Evolutionary conservation across 2,329 filamentous ascomycete species (phyloP).

Genomic region (Chaetomiaceae sp.): DNA sequence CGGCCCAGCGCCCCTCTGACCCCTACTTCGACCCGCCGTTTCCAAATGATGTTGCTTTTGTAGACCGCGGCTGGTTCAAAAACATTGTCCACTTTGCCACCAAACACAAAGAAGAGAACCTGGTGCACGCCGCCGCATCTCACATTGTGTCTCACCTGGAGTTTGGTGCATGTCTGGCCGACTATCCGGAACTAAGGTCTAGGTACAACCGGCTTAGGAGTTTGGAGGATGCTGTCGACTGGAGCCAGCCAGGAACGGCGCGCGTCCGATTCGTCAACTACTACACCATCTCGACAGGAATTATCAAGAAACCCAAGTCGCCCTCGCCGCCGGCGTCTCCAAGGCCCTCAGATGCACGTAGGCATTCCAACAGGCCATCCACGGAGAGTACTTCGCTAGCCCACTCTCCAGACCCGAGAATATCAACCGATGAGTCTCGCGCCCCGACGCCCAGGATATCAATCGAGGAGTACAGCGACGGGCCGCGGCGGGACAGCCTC

Average conservation of each 20-base stretch:
- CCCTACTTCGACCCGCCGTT: conserved; percentile 74
- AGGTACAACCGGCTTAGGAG: conserved; percentile 67
- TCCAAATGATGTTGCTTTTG: conserved; percentile 66
- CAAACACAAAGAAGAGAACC: conserved; percentile 69
- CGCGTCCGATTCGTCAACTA: conserved; percentile 82
- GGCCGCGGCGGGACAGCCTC: not conserved
- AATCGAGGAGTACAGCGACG: conserved; percentile 39
- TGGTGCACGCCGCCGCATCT: conserved; percentile 65
- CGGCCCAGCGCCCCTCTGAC: conserved; percentile 39
- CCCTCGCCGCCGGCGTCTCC: conserved; percentile 2
- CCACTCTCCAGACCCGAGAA: not conserved
- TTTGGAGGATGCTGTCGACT: conserved; percentile 66
- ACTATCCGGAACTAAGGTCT: conserved; percentile 64
- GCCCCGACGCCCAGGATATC: conserved; percentile 29
- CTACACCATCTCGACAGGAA: conserved; percentile 79
- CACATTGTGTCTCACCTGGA: conserved; percentile 78
- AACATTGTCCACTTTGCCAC: conserved; percentile 70
- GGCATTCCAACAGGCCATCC: not conserved
- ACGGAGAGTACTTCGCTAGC: not conserved
- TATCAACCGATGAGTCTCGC: not conserved
- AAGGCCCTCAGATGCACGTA: not conserved
- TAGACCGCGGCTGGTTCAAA: conserved; percentile 65
- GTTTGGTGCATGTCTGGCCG: conserved; percentile 75
- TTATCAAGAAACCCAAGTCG: conserved; percentile 49
- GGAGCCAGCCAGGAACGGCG: conserved; percentile 36